These are phyloP conservation scores for Crucibulum laeve DNA, from an alignment of 768 basidiomycete species.

Conservation along the genomic window DNA sequence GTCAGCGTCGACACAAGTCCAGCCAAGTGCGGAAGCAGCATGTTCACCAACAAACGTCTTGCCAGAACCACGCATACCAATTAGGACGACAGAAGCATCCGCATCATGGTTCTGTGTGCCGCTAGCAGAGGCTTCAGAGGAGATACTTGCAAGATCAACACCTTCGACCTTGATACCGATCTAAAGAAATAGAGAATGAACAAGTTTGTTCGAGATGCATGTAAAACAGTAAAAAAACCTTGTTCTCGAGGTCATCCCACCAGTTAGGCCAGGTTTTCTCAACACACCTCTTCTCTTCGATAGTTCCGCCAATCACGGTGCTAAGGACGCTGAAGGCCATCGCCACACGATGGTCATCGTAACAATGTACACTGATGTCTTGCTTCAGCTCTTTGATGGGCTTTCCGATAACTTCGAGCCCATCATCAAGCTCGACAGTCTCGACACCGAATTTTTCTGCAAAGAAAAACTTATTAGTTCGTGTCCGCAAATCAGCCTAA, in stretches of 20 bases:
- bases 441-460: conserved; percentile 92
- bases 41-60: conserved; percentile 86
- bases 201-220: background rate
- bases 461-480: conserved; percentile 3
- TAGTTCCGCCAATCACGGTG: conserved; percentile 64
- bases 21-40: conserved; percentile 67
- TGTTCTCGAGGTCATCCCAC: conserved; percentile 98
- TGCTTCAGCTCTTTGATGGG: conserved; percentile 56
- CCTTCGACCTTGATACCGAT: conserved; percentile 88
- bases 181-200: conserved; percentile 30
- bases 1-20: conserved; percentile 83
- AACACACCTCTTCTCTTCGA: conserved; percentile 96
- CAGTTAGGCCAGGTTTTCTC: conserved; percentile 99
- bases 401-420: conserved; percentile 84
- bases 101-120: conserved; percentile 26
- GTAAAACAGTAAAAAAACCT: conserved; percentile 41
- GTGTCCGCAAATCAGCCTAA: background rate
- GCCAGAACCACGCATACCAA: conserved; percentile 97
- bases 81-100: conserved; percentile 65
- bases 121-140: conserved; percentile 39
- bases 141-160: conserved; percentile 56
- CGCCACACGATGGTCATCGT: conserved; percentile 97
- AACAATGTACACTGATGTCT: conserved; percentile 88
- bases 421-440: conserved; percentile 89
- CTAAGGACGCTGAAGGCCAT: conserved; percentile 96